Evolutionary conservation across 345 rosid genomes (phyloP).

Genomic region (Cardamine resedifolia): DNA sequence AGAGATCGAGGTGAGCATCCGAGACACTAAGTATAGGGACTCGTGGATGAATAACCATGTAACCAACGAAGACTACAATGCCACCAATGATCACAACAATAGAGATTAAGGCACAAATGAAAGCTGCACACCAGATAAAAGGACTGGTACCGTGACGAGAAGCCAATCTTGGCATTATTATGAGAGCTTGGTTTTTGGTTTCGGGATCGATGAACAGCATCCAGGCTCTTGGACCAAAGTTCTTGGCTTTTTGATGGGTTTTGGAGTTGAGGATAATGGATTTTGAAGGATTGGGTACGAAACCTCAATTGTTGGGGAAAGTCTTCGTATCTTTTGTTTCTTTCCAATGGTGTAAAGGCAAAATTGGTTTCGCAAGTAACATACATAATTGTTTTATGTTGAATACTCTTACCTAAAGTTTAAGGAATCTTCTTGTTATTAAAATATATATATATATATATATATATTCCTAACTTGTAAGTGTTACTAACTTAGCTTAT

Average conservation of each 20-base stretch:
- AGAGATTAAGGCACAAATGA: conserved; percentile 64
- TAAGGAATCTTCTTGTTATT: conserved; percentile 37
- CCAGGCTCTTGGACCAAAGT: conserved; percentile 22
- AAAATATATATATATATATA: too few species aligned
- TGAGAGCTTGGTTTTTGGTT: conserved; percentile 13
- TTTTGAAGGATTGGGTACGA: conserved; percentile 38
- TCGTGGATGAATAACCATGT: conserved; percentile 73
- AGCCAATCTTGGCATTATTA: conserved; percentile 45
- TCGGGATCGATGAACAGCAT: conserved; percentile 29
- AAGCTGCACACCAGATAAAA: conserved; percentile 71
- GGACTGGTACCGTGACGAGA: conserved; percentile 48
- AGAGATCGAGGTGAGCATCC: conserved; percentile 52
- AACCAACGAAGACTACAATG: conserved; percentile 60
- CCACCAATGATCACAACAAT: conserved; percentile 65
- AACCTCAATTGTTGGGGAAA: conserved; percentile 46
- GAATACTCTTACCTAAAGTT: conserved; percentile 15
- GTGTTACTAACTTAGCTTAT: conserved; percentile 27
- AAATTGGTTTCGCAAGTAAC: conserved; percentile 21
- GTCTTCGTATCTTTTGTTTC: conserved; percentile 78
- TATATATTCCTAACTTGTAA: conserved; percentile 38
- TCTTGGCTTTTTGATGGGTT: conserved; percentile 25
- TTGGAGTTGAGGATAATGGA: conserved; percentile 17
- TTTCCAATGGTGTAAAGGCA: conserved; percentile 52
- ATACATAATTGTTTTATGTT: conserved; percentile 15
- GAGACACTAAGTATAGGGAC: conserved; percentile 66